Conservation (phyloP, 1,284 basidiomycete genomes). For the Veloboletus limbatus region DNA sequence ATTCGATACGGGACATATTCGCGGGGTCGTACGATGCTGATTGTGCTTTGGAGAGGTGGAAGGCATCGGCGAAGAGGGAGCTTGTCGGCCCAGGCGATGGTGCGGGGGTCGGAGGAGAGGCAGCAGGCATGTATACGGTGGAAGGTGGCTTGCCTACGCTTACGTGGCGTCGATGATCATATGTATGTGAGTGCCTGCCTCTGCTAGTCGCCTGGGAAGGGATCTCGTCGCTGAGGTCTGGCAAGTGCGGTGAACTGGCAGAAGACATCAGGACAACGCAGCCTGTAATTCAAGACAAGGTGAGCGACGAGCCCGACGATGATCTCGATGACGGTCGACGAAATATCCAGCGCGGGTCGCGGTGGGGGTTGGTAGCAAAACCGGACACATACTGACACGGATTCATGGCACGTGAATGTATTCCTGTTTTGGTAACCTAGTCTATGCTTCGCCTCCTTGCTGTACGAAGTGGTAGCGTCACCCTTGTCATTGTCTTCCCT, state of each 20-base stretch:
- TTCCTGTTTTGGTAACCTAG: slow-evolving; percentile 7
- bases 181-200: slow-evolving; percentile 10
- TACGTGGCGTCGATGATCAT: slow-evolving; percentile 19
- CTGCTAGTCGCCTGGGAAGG: slow-evolving; percentile 6
- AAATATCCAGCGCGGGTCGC: slow-evolving; percentile 9
- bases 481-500: not conserved
- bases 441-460: no score
- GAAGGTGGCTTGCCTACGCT: slow-evolving; percentile 19
- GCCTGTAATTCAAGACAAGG: not conserved
- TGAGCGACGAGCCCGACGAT: slow-evolving; percentile 1
- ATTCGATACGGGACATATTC: slow-evolving; percentile 35
- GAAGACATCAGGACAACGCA: slow-evolving; percentile 11
- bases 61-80: slow-evolving; percentile 20
- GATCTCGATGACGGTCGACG: not conserved
- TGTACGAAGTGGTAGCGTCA: no score
- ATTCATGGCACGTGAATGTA: slow-evolving; percentile 19
- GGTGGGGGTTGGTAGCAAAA: slow-evolving; percentile 3
- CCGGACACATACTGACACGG: no score
- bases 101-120: slow-evolving; percentile 67
- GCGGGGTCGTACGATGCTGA: slow-evolving; percentile 26
- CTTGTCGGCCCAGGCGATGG: slow-evolving; percentile 52
- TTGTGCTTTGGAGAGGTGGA: slow-evolving; percentile 15
- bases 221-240: slow-evolving; percentile 14
- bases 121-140: slow-evolving; percentile 54
- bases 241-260: slow-evolving; percentile 2